Conservation (phyloP, 345 rosid genomes). For the Salix caprea region DNA sequence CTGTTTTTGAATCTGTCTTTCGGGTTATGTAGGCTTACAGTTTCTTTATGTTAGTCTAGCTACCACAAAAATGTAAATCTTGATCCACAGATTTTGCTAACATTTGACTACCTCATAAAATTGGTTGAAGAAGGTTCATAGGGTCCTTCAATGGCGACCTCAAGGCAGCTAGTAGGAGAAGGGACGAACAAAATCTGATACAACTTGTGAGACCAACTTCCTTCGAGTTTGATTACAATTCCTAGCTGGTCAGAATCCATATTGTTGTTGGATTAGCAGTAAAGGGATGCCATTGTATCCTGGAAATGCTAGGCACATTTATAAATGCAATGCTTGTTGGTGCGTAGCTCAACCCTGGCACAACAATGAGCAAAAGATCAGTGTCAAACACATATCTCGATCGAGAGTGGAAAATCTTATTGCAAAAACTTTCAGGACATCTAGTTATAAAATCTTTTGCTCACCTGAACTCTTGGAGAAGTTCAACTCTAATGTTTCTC, state of each 20-base stretch:
- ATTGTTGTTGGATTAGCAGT: conserved; percentile 22
- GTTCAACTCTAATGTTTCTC: conserved; percentile 18
- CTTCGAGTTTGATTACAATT: conserved; percentile 19
- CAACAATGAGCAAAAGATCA: not conserved
- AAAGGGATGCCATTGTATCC: conserved; percentile 32
- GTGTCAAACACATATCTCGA: not conserved
- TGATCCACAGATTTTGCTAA: not conserved
- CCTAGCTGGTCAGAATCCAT: conserved; percentile 15
- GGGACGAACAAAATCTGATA: conserved; percentile 13
- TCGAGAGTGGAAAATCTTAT: too few relatives aligned
- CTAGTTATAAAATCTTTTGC: not conserved
- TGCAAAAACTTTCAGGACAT: not conserved
- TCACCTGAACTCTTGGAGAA: conserved; percentile 21
- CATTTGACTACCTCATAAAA: conserved; percentile 8
- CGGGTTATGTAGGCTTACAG: conserved; percentile 20
- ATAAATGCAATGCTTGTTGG: conserved; percentile 19
- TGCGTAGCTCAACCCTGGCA: conserved; percentile 11
- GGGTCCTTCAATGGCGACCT: conserved; percentile 29
- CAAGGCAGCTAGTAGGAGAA: not conserved
- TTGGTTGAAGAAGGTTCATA: conserved; percentile 17
- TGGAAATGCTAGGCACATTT: conserved; percentile 24
- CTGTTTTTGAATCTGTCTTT: conserved; percentile 1
- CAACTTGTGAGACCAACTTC: conserved; percentile 16
- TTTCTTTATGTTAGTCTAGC: too few relatives aligned
- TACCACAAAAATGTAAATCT: not conserved